Conservation (phyloP, 2,329 filamentous ascomycete species). For the Aspergillus aculeatus region DNA sequence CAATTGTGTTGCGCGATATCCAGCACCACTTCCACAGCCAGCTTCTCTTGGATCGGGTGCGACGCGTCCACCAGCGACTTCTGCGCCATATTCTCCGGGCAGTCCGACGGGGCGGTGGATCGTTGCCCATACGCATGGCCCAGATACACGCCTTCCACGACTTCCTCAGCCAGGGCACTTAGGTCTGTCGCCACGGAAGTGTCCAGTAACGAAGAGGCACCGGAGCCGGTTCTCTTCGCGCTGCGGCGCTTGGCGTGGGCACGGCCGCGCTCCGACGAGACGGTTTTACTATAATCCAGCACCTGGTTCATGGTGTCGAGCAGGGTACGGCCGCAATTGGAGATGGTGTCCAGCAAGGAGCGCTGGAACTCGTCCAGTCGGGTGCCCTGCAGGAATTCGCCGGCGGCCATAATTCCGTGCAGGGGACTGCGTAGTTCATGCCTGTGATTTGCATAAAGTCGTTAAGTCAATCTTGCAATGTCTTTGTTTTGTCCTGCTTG, state of each 20-base stretch:
- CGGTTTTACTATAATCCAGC: conserved; percentile 55
- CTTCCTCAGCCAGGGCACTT: conserved; percentile 52
- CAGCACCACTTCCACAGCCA: conserved; percentile 49
- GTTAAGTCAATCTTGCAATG: background rate
- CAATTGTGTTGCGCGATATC: conserved; percentile 54
- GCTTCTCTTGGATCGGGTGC: conserved; percentile 6
- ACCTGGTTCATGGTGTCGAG: conserved; percentile 48
- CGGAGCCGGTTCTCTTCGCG: conserved; percentile 30
- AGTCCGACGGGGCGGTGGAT: conserved; percentile 26
- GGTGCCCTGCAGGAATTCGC: conserved; percentile 43
- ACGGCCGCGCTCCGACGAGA: conserved; percentile 32
- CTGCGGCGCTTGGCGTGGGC: conserved; percentile 28
- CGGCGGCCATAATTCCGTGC: conserved; percentile 44
- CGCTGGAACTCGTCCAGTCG: conserved; percentile 42
- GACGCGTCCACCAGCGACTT: background rate
- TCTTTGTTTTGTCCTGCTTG: too few relatives aligned
- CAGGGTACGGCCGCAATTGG: conserved; percentile 43
- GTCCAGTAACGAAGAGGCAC: conserved; percentile 34
- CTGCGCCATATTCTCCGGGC: conserved; percentile 23
- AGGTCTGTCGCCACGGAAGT: conserved; percentile 42
- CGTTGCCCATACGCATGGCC: conserved; percentile 46
- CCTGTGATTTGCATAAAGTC: conserved; percentile 10
- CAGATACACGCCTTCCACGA: conserved; percentile 54
- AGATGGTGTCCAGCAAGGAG: conserved; percentile 42
- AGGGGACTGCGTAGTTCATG: conserved; percentile 45